Percentiles rank a stretch among this genome's conserved stretches.
Conservation (phyloP, 345 rosid species). For the Lepidium didymum region DNA sequence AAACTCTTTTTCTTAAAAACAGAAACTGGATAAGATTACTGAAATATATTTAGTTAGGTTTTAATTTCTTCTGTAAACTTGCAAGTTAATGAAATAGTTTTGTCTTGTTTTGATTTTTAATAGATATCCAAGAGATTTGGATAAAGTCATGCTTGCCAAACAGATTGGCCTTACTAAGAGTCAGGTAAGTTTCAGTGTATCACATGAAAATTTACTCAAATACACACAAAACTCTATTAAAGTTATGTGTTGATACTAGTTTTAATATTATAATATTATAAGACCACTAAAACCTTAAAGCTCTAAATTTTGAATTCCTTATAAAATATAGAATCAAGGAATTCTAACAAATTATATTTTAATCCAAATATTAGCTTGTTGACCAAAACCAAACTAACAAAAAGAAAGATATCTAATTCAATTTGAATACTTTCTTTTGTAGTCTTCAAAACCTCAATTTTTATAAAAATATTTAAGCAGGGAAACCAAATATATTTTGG, state of each 20-base stretch:
- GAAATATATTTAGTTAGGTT: neutral
- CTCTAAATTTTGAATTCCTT: too few relatives aligned
- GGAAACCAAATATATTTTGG: neutral
- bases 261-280: too few relatives aligned
- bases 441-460: neutral
- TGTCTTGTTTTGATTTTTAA: slow-evolving; percentile 3
- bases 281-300: too few relatives aligned
- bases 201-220: neutral
- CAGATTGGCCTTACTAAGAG: slow-evolving; percentile 78
- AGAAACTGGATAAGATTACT: neutral
- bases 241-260: too few relatives aligned
- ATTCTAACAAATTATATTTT: neutral
- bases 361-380: neutral
- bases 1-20: too few relatives aligned
- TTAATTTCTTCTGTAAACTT: neutral
- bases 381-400: too few relatives aligned
- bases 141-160: slow-evolving; percentile 72
- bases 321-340: too few relatives aligned
- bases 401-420: too few relatives aligned
- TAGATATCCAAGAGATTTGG: slow-evolving; percentile 82
- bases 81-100: neutral
- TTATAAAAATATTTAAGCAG: neutral
- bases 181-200: slow-evolving; percentile 40
- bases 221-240: too few relatives aligned
- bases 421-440: neutral